Base-by-base conservation (phyloP, 306 rosid species). In the Ceratonia siliqua region DNA sequence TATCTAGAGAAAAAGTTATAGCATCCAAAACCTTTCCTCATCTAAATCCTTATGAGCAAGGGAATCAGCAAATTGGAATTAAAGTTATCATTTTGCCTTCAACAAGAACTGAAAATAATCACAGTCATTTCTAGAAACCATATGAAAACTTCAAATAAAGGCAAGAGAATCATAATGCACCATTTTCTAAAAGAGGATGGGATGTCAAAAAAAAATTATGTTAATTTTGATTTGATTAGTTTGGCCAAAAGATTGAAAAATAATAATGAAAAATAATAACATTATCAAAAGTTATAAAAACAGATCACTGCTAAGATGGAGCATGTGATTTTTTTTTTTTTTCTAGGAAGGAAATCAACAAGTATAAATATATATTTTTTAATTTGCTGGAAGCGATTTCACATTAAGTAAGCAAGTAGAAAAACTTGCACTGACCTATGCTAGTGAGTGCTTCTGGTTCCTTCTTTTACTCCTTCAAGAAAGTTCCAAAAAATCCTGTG, bases 111-210 rank as follows among this genome's bases (percentile, higher is more conserved):
- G 20, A 56, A 38, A 36, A 41, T 28, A 62, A 54, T 75, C 57
- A 30, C 21, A 58, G 43, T 71, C 63, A 70, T 14, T 59, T 45
- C 13, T 38, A 55, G 46, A 46, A 64, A 54, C 63, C 57, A 62
- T 38, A 54, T 17, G 56, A 28, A 35, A 64, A 64, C 70, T 71
- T 4, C 45, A 58, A 81, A 46, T 62, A 81, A 46, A 38, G 63
- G 46, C 18, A 62, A 63, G 2, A 41, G 35, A 69, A 62, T 74
- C 36, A 22, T 59, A 35, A 62, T 74, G 65, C 74, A 9, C 21
- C 30, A 13, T 43, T 54, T 53, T 38, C 38, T 2, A 17, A 32
- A 35, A 27, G 14, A 42, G n/a, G 17, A 68, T 69, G 33, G 12
- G 32, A 63, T n/a, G 25, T 17, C 57, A 74, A 53, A 21, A 42